Conservation (phyloP, 116 monocot species). For the Trichopus zeylanicus region DNA sequence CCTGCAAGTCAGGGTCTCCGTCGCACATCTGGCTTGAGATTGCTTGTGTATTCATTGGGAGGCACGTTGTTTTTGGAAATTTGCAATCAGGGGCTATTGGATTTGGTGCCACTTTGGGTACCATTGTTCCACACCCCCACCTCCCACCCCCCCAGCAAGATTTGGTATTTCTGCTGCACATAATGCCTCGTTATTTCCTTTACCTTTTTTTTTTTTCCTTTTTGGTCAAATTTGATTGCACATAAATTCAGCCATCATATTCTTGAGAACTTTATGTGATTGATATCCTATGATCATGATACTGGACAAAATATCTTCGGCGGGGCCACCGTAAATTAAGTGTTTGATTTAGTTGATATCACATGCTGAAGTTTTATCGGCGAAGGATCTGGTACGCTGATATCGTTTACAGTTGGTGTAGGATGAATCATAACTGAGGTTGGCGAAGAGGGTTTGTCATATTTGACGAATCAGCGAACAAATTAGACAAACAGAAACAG, state of each 20-base stretch:
- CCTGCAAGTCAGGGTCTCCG: too few species aligned
- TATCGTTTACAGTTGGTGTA: too few species aligned
- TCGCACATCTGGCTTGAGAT: too few species aligned
- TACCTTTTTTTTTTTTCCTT: too few species aligned
- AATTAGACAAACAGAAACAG: too few species aligned
- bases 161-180: neutral
- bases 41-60: neutral
- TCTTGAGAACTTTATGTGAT: conserved; percentile 1
- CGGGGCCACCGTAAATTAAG: neutral
- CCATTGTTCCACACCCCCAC: neutral
- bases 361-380: too few species aligned
- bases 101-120: conserved; percentile 1
- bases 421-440: too few species aligned
- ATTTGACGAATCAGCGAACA: too few species aligned
- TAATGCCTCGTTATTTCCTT: neutral
- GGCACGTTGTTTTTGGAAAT: neutral
- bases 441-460: too few species aligned
- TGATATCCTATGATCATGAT: neutral
- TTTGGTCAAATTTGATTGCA: neutral
- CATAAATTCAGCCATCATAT: neutral
- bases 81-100: neutral
- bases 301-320: neutral
- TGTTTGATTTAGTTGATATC: neutral
- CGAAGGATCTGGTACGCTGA: too few species aligned
- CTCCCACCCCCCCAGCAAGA: neutral